These are phyloP conservation scores for Verruconis gallopava DNA, from an alignment of 2,329 filamentous ascomycete species.

Conservation along the genomic window DNA sequence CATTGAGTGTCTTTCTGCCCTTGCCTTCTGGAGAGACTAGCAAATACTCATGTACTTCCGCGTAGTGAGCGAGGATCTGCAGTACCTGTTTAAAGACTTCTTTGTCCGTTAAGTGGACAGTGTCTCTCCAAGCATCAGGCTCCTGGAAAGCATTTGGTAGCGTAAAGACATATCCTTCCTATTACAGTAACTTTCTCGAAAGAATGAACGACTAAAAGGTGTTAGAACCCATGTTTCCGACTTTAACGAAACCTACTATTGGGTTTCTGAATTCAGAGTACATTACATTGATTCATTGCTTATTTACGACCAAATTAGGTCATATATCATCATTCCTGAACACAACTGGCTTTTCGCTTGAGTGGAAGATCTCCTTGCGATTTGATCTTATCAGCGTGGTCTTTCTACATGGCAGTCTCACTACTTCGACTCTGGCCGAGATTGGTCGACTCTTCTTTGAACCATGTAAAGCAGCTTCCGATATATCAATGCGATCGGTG, in stretches of 20 bases:
- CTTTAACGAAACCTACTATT: too few relatives aligned
- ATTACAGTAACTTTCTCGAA: slow-evolving; percentile 96
- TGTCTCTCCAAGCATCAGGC: too few relatives aligned
- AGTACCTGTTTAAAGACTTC: slow-evolving; percentile 67
- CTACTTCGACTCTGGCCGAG: slow-evolving; percentile 55
- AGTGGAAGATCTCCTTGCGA: slow-evolving; percentile 90
- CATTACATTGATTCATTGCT: slow-evolving; percentile 93
- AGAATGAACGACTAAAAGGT: too few relatives aligned
- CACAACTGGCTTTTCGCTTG: too few relatives aligned
- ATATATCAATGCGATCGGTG: slow-evolving; percentile 57
- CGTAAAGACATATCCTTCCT: slow-evolving; percentile 95
- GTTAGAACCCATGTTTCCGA: too few relatives aligned
- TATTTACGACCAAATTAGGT: too few relatives aligned
- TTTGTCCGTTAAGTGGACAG: slow-evolving; percentile 75
- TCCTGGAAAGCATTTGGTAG: too few relatives aligned
- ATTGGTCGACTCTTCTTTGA: too few relatives aligned
- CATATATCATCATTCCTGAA: too few relatives aligned
- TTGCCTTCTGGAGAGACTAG: slow-evolving; percentile 91
- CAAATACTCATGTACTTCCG: slow-evolving; percentile 81
- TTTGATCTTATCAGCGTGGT: slow-evolving; percentile 95
- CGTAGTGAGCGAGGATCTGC: slow-evolving; percentile 87
- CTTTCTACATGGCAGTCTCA: slow-evolving; percentile 79
- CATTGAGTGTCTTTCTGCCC: slow-evolving; percentile 89
- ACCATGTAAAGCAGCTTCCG: too few relatives aligned
- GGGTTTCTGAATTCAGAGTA: too few relatives aligned